Conservation (phyloP, 768 basidiomycete species). For the Suillus occidentalis region DNA sequence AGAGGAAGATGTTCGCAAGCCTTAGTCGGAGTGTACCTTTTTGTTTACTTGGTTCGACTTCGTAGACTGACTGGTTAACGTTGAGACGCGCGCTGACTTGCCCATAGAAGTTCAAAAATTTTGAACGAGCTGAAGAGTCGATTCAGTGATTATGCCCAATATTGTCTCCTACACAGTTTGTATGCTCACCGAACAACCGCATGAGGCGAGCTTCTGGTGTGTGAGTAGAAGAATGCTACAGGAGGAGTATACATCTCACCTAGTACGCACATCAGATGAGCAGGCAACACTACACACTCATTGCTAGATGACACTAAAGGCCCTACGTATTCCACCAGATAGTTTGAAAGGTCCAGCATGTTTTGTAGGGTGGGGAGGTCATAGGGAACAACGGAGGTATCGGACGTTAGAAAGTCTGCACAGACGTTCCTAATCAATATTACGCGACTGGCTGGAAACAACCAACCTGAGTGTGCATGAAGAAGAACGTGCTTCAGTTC, state of each 20-base stretch:
- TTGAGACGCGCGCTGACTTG: conserved; percentile 35
- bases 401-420: conserved; percentile 13
- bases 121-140: conserved; percentile 21
- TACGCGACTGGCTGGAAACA: neutral
- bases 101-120: conserved; percentile 38
- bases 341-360: conserved; percentile 4
- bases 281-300: neutral
- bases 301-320: neutral
- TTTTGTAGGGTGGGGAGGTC: conserved; percentile 7
- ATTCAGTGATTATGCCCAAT: conserved; percentile 3
- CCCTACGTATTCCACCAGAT: conserved; percentile 2
- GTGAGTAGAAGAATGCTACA: conserved; percentile 3
- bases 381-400: conserved; percentile 9
- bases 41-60: conserved; percentile 18
- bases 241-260: neutral
- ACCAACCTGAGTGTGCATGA: conserved; percentile 4
- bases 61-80: conserved; percentile 25
- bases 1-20: neutral
- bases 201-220: neutral
- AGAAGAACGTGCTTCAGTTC: conserved; percentile 6
- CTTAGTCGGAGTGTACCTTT: neutral
- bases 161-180: neutral
- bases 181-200: conserved; percentile 11
- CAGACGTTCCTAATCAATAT: neutral
- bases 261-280: conserved; percentile 12